Percentiles rank a stretch among this genome's conserved stretches.
phyloP scores from a whole-genome alignment of 768 basidiomycete species.

The Phlebiopsis flavidoalba region DNA sequence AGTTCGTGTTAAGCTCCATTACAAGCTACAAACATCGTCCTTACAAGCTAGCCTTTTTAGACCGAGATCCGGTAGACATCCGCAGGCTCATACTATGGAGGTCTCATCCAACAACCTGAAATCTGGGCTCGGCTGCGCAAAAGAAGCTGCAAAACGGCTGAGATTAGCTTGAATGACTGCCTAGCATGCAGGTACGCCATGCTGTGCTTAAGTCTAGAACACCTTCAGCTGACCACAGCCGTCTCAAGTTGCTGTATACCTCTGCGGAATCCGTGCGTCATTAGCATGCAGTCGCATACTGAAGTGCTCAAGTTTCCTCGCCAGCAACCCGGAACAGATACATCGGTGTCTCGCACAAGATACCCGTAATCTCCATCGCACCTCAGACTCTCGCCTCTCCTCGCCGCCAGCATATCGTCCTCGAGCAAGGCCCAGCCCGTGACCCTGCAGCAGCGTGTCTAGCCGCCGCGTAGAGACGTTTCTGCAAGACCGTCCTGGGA shows the following conservation, averaged over 20 bases:
- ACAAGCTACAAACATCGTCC: conserved; percentile 11
- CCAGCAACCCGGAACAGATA: conserved; percentile 44
- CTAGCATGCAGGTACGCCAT: conserved; percentile 85
- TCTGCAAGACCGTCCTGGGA: conserved; percentile 63
- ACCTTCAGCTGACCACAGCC: background rate
- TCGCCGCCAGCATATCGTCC: conserved; percentile 58
- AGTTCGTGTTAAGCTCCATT: too few species aligned
- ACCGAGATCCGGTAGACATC: conserved; percentile 93
- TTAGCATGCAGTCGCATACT: conserved; percentile 90
- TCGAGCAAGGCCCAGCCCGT: conserved; percentile 35
- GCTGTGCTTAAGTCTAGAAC: background rate
- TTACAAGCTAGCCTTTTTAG: conserved; percentile 32
- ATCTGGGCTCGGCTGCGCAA: conserved; percentile 19
- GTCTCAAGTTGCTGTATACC: conserved; percentile 88
- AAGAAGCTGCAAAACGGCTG: conserved; percentile 86
- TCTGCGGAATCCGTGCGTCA: conserved; percentile 96
- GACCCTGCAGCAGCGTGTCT: conserved; percentile 52
- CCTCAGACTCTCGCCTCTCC: conserved; percentile 83
- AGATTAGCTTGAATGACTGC: conserved; percentile 96
- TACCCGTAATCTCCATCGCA: conserved; percentile 81
- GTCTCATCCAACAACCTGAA: conserved; percentile 38
- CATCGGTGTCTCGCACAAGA: conserved; percentile 36
- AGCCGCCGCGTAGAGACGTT: conserved; percentile 68
- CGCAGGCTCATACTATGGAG: conserved; percentile 84
- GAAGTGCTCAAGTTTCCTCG: conserved; percentile 84